A percentile compares a stretch with the other conserved stretches of the same genome.
Conservation (phyloP, 441 rosid genomes). For the Mallotus repandus region DNA sequence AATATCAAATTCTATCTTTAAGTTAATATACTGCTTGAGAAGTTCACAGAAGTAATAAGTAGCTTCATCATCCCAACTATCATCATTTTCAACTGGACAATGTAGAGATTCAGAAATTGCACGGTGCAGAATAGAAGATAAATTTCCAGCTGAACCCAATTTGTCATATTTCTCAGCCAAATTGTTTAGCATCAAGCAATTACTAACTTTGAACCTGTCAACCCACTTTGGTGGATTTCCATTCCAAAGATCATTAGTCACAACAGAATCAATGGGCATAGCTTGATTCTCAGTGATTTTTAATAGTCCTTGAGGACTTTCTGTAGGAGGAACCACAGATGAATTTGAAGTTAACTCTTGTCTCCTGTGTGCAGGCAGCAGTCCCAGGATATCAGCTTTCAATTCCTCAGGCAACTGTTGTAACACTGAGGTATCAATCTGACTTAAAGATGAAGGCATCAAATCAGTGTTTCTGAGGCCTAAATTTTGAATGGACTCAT, state of each 20-base stretch:
- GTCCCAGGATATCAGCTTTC: constrained; percentile 62
- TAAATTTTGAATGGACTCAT: constrained; percentile 22
- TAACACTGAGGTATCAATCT: constrained; percentile 70
- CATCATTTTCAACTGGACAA: constrained; percentile 37
- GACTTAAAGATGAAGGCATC: constrained; percentile 81
- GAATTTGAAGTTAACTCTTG: constrained; percentile 39
- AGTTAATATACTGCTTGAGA: constrained; percentile 62
- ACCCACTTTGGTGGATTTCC: constrained; percentile 89
- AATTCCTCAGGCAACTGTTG: constrained; percentile 81
- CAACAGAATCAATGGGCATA: constrained; percentile 23
- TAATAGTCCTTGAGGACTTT: constrained; percentile 33
- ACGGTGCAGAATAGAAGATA: constrained; percentile 60
- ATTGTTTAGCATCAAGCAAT: constrained; percentile 39
- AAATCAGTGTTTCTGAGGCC: constrained; percentile 42
- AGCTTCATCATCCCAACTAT: constrained; percentile 50
- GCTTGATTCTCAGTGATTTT: constrained; percentile 36
- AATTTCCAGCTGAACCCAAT: constrained; percentile 41
- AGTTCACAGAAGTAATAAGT: constrained; percentile 52
- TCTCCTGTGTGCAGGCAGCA: constrained; percentile 57
- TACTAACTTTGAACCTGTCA: constrained; percentile 58
- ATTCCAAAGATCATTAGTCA: constrained; percentile 47
- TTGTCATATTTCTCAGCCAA: constrained; percentile 59
- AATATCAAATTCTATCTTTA: constrained; percentile 69
- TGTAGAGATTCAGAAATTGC: constrained; percentile 35
- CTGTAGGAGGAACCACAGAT: constrained; percentile 29